Evolutionary conservation across 2,329 filamentous ascomycete genomes (phyloP).

Genomic region (Stemphylium vesicarium): DNA sequence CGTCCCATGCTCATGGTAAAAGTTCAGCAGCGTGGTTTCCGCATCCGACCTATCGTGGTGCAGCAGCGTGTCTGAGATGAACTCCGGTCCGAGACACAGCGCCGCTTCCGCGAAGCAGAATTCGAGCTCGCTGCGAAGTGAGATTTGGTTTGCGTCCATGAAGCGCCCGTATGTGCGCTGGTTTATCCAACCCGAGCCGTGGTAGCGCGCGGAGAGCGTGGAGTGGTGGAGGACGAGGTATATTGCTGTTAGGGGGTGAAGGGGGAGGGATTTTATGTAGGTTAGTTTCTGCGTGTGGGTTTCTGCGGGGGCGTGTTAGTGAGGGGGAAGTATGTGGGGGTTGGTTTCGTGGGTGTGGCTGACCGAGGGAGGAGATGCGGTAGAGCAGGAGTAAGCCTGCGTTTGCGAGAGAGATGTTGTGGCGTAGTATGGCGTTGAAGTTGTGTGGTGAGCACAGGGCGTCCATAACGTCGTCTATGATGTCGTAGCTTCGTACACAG

Average conservation of each 20-base stretch:
- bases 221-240: constrained; percentile 38
- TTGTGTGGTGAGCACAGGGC: constrained; percentile 35
- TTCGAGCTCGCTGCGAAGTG: constrained; percentile 38
- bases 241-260: constrained; percentile 34
- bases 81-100: constrained; percentile 31
- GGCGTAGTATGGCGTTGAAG: constrained; percentile 28
- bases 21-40: constrained; percentile 31
- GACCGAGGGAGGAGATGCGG: constrained; percentile 26
- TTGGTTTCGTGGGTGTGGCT: background rate
- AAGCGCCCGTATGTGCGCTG: constrained; percentile 37
- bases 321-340: too few species aligned
- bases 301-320: constrained; percentile 18
- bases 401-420: constrained; percentile 37
- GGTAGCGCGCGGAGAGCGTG: constrained; percentile 39
- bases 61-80: constrained; percentile 33
- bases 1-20: constrained; percentile 36
- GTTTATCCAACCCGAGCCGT: constrained; percentile 41
- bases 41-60: constrained; percentile 15
- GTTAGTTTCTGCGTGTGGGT: constrained; percentile 18
- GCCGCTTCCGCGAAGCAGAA: constrained; percentile 39
- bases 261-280: constrained; percentile 31
- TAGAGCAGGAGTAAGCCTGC: constrained; percentile 38
- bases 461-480: constrained; percentile 42
- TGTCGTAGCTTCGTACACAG: constrained; percentile 39
- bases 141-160: constrained; percentile 38